Evolutionary conservation across 495 filamentous ascomycete genomes (phyloP), one percentile per base, ranked within the genome.

Genomic region (Niebla homalea): DNA sequence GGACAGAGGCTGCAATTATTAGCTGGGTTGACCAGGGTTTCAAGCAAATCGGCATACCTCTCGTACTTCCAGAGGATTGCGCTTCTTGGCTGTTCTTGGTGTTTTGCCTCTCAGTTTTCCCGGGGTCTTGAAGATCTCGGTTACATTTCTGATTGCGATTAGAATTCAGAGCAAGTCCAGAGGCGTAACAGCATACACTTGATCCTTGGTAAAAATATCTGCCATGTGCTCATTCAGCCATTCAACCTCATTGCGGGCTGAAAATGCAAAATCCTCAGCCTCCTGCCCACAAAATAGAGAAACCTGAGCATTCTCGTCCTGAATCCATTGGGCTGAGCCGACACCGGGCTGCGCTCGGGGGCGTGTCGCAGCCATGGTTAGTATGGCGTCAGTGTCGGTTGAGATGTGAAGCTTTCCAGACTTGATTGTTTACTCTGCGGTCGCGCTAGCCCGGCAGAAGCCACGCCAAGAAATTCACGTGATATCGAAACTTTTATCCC

Each of bases 181-280:
- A 38, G 53, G 52, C 51, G 49, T 15, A 57, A 59, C 50, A 75
- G 29, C 81, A 58, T 68, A 89, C 87, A 87, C 73, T 65, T 90
- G 80, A 62, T 85, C 84, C 56, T 81, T 80, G 56, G 78, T 84
- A 62, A 97, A 94, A 51, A 96, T 86, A 55, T 94, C 87, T 25
- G 79, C 79, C 89, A 96, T 94, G 65, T 96, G 89, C 66, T 96
- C 89, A 59, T 95, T 95, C 57, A 96, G 67, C 88, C 89, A 96
- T 57, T 92, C 89, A 61, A 95, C 69, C 59, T 97, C 89, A 67
- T 94, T 89, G 38, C 84, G 79, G 52, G 84, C 87, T 0, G 86
- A 82, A 66, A 84, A 97, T 45, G 85, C 77, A 60, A 94, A 88
- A 63, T 94, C 88, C 54, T 94, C 89, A 44, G 84, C 70, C 63